Conservation (phyloP, 495 filamentous ascomycete genomes). For the Podospora anserina region DNA sequence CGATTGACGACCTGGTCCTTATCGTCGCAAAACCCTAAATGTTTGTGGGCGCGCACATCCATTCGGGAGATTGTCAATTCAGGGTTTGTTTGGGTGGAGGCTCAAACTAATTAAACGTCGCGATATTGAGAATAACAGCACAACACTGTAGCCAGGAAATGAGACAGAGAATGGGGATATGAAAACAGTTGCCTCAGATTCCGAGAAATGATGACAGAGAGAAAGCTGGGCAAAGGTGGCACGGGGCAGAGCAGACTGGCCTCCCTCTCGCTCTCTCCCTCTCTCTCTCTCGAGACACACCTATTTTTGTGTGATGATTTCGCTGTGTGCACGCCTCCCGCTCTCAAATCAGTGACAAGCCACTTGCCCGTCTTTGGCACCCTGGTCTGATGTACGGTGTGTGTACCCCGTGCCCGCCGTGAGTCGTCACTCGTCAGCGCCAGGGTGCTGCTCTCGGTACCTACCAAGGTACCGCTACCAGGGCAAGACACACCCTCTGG, state of each 20-base stretch:
- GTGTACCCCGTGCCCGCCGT: neutral
- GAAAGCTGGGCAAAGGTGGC: neutral
- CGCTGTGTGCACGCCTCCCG: too few relatives aligned
- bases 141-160: neutral
- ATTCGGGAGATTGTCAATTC: constrained; percentile 1
- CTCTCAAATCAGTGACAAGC: neutral
- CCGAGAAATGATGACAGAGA: neutral
- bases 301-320: too few relatives aligned
- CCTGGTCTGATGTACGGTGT: constrained; percentile 1
- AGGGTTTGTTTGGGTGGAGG: neutral
- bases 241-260: neutral
- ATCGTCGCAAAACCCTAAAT: constrained; percentile 3
- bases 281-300: too few relatives aligned
- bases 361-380: neutral
- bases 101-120: neutral
- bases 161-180: neutral
- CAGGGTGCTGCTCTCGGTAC: constrained; percentile 9
- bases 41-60: constrained; percentile 6
- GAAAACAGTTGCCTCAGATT: neutral
- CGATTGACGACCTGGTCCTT: constrained; percentile 1
- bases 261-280: too few relatives aligned
- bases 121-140: neutral
- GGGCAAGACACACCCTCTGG: neutral
- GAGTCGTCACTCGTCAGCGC: constrained; percentile 4
- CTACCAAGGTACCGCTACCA: constrained; percentile 9